Evolutionary conservation across 2,329 filamentous ascomycete species (phyloP), one percentile per base, ranked within the genome.

Genomic region (Metarhizium sp.): DNA sequence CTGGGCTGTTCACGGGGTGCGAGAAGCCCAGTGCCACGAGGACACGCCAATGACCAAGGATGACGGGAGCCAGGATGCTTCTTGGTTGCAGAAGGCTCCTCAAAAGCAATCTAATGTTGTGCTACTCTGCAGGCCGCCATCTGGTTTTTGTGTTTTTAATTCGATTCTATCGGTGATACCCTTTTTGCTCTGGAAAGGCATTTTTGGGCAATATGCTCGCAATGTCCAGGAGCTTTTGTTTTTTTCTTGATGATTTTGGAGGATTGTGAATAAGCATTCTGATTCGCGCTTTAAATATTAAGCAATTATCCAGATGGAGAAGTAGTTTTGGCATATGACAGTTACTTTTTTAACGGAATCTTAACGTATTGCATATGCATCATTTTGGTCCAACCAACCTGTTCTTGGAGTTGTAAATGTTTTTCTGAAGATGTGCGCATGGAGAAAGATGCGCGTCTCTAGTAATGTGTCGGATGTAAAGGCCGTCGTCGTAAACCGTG

Each of bases 151-250:
- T 60, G 55, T 64, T 61, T 53, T 54, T 67, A 53, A 53, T 67
- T 67, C 63, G 56, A 59, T 68, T 68, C 62, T 64, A 60, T 55
- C 63, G 64, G 64, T 63, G 67, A 70, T 70, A 70, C 67, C 67
- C 67, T 62, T 60, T 68, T 18, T 43, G 40, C 46, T 43, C 43
- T 48, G 25, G 46, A 30, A 30, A 42, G 52, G 30, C 11, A 45
- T 50, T 4, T 16, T 45, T 48, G 45, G 43, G 43, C 45, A 48
- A 11, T 30, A 8, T 48, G 25, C 25, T 16, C 14, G 6, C 45
- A 14, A 18, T 48, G 25, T 30, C 25, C 16, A 4, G 45, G 8
- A 16, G 45, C 45, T 30, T 48, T 34, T 34, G n/a, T n/a, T 34
- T 34, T 34, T 11, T 34, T 34, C 10, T 11, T 34, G 32, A 2